Conservation (phyloP, 2,329 filamentous ascomycete species). For the Stagonosporopsis vannaccii region DNA sequence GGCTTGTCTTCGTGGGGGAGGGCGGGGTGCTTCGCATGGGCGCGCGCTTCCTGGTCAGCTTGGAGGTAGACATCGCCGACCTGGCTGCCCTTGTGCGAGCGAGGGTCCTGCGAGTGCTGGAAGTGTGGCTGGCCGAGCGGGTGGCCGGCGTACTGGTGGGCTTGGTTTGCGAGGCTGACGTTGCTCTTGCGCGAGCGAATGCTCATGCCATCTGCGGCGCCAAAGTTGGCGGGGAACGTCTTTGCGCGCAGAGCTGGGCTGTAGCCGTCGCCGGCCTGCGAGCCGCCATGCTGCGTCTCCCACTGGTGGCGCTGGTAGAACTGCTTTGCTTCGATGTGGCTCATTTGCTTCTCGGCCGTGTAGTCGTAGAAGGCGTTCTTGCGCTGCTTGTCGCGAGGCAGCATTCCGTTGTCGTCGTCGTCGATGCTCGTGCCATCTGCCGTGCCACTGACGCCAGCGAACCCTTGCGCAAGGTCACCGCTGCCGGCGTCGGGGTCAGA, state of each 20-base stretch:
- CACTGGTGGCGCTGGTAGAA: slow-evolving; percentile 91
- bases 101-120: slow-evolving; percentile 40
- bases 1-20: slow-evolving; percentile 65
- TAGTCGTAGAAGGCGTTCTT: slow-evolving; percentile 93
- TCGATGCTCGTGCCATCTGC: slow-evolving; percentile 34
- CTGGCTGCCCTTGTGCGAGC: slow-evolving; percentile 27
- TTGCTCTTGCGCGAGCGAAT: slow-evolving; percentile 53
- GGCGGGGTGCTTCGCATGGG: slow-evolving; percentile 59
- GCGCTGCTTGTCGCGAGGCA: slow-evolving; percentile 61
- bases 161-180: slow-evolving; percentile 38
- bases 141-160: slow-evolving; percentile 30
- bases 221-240: slow-evolving; percentile 53
- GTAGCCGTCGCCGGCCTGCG: slow-evolving; percentile 48
- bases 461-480: slow-evolving; percentile 21
- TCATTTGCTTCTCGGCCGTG: slow-evolving; percentile 91
- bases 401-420: slow-evolving; percentile 45
- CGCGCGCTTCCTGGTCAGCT: slow-evolving; percentile 58
- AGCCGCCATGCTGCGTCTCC: slow-evolving; percentile 59
- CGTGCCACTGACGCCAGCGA: slow-evolving; percentile 30
- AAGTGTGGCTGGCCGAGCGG: slow-evolving; percentile 40
- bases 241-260: slow-evolving; percentile 55
- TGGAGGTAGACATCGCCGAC: slow-evolving; percentile 47
- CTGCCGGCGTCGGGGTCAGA: slow-evolving; percentile 37
- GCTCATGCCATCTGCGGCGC: slow-evolving; percentile 48
- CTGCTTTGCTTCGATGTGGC: slow-evolving; percentile 90